Evolutionary conservation across 768 basidiomycete genomes (phyloP), one percentile per base, ranked within the genome.

Genomic region (Hirschioporus abietinus): DNA sequence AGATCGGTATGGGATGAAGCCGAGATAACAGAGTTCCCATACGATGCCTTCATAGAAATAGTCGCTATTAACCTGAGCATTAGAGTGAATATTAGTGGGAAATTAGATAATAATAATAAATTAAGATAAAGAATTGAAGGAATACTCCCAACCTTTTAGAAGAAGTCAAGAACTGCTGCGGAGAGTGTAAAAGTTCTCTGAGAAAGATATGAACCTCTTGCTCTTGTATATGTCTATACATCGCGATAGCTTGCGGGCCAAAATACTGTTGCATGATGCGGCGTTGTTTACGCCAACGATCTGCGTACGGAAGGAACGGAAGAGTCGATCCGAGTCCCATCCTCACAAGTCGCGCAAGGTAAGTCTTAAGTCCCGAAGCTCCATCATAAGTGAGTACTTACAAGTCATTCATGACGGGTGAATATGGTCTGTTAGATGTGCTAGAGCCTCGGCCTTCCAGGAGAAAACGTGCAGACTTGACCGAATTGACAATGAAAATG

Each of bases 241-340:
- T 72, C 9, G 83, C 81, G 66, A 91, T 85, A 24, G 75, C 78
- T 10, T 80, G 78, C 30, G 78, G 68, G 52, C 85, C 84, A 36
- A 92, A 81, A 7, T 89, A 88, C 64, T 83, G 82, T 72, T 86
- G 86, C 76, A 91, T 83, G 58, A 91, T 82, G 70, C 77, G 83
- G 71, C 90, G 85, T 74, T 90, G 88, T 26, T 88, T 84, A 66
- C 84, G 86, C 60, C 80, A 81, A 71, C 81, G 80, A 68, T 88
- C 87, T 35, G 85, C 85, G 71, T 91, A 89, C 20, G 81, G 80
- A 5, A 87, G 88, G 74, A 91, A 90, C 1, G 87, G 42, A 12
- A 52, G 12, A 52, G 6, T 52, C 15, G 42, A 52, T 5, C 42
- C 42, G 20, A 52, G 42, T 3, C 42, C 42, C 12, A 52, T 52